Conservation (phyloP, 495 filamentous ascomycete genomes). For the Talaromyces trachyspermus region DNA sequence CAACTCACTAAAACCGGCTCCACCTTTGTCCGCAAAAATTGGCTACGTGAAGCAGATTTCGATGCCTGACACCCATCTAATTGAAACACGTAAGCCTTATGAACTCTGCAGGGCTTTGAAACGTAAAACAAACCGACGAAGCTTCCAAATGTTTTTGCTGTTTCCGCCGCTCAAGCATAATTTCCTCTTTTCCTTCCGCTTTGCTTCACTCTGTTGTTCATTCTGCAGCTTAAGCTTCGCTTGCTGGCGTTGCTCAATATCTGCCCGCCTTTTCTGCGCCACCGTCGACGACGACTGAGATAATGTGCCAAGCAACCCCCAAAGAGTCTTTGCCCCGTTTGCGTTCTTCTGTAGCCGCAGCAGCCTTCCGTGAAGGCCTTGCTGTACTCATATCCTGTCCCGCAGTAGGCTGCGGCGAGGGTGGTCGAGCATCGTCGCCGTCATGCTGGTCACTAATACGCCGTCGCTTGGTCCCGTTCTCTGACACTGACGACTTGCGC, state of each 20-base stretch:
- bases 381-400: no score
- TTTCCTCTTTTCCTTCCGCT: slow-evolving; percentile 55
- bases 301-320: slow-evolving; percentile 78
- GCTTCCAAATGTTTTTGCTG: slow-evolving; percentile 75
- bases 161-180: slow-evolving; percentile 49
- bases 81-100: background rate
- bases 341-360: slow-evolving; percentile 61
- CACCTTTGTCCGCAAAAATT: slow-evolving; percentile 64
- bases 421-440: slow-evolving; percentile 13
- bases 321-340: slow-evolving; percentile 81
- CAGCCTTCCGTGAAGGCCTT: slow-evolving; percentile 38
- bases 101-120: background rate
- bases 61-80: slow-evolving; percentile 76
- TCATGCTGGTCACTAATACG: slow-evolving; percentile 29
- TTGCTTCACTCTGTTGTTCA: slow-evolving; percentile 61
- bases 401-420: background rate
- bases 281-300: slow-evolving; percentile 64
- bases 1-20: slow-evolving; percentile 68
- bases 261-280: slow-evolving; percentile 69
- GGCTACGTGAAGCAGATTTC: slow-evolving; percentile 63
- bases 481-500: slow-evolving; percentile 47
- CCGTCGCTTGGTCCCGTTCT: slow-evolving; percentile 50
- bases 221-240: slow-evolving; percentile 71
- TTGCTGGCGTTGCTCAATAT: slow-evolving; percentile 86
- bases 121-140: slow-evolving; percentile 55